phyloP scores from a whole-genome alignment of 495 filamentous ascomycete genomes.

The Penicillium ucsense region DNA sequence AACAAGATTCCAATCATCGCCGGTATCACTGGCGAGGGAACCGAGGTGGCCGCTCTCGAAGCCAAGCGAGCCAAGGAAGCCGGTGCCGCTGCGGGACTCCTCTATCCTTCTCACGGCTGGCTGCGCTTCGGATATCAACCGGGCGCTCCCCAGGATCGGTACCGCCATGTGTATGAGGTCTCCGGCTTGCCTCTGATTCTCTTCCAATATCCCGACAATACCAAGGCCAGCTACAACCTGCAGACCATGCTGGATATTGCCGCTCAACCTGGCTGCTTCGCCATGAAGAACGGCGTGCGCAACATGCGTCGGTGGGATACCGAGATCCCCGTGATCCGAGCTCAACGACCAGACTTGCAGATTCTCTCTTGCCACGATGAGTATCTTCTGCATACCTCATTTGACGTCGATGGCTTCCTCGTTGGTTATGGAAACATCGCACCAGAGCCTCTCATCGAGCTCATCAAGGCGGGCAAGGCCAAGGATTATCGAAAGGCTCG shows the following conservation, averaged over 20 bases:
- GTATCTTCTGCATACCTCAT: slow-evolving; percentile 26
- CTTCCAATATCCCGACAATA: slow-evolving; percentile 30
- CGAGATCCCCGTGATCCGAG: slow-evolving; percentile 25
- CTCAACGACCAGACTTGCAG: slow-evolving; percentile 21
- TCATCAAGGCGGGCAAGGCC: slow-evolving; percentile 25
- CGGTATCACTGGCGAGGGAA: slow-evolving; percentile 26
- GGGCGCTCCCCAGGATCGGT: slow-evolving; percentile 26
- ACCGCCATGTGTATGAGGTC: slow-evolving; percentile 22
- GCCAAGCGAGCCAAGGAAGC: slow-evolving; percentile 27
- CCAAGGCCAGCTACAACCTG: slow-evolving; percentile 25
- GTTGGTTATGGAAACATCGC: slow-evolving; percentile 32
- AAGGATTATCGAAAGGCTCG: slow-evolving; percentile 23
- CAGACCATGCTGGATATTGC: slow-evolving; percentile 29
- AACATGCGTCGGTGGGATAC: slow-evolving; percentile 32
- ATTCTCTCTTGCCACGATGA: slow-evolving; percentile 29
- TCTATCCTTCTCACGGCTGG: slow-evolving; percentile 30
- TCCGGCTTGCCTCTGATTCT: slow-evolving; percentile 24
- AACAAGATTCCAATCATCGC: slow-evolving; percentile 26
- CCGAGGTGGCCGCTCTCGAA: slow-evolving; percentile 27
- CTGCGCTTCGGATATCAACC: slow-evolving; percentile 28
- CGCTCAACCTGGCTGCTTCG: slow-evolving; percentile 23
- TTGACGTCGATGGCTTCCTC: slow-evolving; percentile 27
- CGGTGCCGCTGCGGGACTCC: slow-evolving; percentile 23
- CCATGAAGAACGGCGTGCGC: slow-evolving; percentile 30
- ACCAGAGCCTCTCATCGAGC: slow-evolving; percentile 22